These are phyloP conservation scores for Colletotrichum tanaceti DNA, from an alignment of 2,329 filamentous ascomycete genomes.

Conservation along the genomic window DNA sequence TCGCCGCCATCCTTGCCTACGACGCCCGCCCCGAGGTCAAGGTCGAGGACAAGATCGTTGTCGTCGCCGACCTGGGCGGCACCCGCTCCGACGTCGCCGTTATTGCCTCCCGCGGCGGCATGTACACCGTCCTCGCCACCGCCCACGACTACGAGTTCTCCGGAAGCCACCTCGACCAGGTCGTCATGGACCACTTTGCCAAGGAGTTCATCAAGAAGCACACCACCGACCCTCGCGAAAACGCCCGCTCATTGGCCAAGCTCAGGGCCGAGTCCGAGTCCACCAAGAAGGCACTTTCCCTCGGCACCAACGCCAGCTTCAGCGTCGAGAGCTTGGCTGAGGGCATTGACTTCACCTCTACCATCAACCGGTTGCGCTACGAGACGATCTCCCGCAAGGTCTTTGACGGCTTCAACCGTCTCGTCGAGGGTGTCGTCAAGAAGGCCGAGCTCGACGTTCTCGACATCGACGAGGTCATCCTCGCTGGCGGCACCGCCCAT, in stretches of 20 bases:
- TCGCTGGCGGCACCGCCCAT: constrained; percentile 91
- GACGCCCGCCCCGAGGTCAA: constrained; percentile 83
- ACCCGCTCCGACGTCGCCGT: constrained; percentile 93
- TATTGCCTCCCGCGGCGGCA: constrained; percentile 89
- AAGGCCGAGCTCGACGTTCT: constrained; percentile 93
- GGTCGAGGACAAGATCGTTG: constrained; percentile 85
- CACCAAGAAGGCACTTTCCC: constrained; percentile 90
- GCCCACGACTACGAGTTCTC: constrained; percentile 95
- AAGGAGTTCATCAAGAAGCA: constrained; percentile 99
- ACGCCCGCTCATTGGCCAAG: constrained; percentile 87
- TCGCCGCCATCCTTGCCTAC: constrained; percentile 89
- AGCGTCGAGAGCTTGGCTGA: constrained; percentile 91
- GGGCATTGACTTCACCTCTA: constrained; percentile 90
- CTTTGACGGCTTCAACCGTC: constrained; percentile 86
- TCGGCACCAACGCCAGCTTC: constrained; percentile 89
- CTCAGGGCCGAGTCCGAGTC: constrained; percentile 90
- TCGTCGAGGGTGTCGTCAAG: constrained; percentile 86
- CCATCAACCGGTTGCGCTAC: constrained; percentile 92
- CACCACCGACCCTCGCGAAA: constrained; percentile 85
- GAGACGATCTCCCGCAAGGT: constrained; percentile 89
- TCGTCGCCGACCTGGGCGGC: constrained; percentile 93
- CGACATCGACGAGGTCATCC: constrained; percentile 93
- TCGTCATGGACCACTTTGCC: constrained; percentile 94
- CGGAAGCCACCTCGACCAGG: constrained; percentile 86
- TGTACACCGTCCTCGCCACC: constrained; percentile 95